phyloP scores from a whole-genome alignment of 768 basidiomycete genomes.

The Pholiota conissans region DNA sequence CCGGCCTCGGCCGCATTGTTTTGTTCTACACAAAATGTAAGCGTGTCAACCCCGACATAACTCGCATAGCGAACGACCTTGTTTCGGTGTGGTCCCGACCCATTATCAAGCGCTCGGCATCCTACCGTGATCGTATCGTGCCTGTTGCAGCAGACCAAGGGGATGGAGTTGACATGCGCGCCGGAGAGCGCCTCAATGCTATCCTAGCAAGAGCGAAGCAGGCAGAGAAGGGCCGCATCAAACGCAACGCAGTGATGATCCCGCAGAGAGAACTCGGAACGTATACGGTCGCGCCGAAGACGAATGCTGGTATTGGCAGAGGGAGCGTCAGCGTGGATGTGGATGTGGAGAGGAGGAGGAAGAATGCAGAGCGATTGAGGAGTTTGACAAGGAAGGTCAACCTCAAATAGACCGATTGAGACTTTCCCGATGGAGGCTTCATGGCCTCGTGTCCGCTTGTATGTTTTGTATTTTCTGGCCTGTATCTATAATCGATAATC shows the following conservation, averaged over 20 bases:
- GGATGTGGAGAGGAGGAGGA: slow-evolving; percentile 72
- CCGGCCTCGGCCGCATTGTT: slow-evolving; percentile 83
- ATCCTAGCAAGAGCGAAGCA: slow-evolving; percentile 70
- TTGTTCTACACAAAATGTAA: slow-evolving; percentile 97
- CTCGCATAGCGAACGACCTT: slow-evolving; percentile 81
- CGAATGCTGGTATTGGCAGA: slow-evolving; percentile 51
- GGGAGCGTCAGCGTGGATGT: slow-evolving; percentile 62
- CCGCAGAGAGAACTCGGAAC: slow-evolving; percentile 74
- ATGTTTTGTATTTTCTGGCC: neutral
- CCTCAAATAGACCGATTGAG: slow-evolving; percentile 19
- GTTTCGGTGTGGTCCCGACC: slow-evolving; percentile 87
- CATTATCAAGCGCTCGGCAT: slow-evolving; percentile 86
- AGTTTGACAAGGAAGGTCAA: slow-evolving; percentile 55
- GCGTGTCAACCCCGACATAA: slow-evolving; percentile 79
- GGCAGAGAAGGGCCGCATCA: slow-evolving; percentile 65
- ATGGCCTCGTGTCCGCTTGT: neutral
- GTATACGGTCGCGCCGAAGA: slow-evolving; percentile 78
- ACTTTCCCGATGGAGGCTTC: too few species aligned
- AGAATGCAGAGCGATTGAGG: slow-evolving; percentile 73
- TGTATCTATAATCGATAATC: neutral
- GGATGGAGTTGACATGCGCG: slow-evolving; percentile 33
- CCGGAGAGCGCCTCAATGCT: slow-evolving; percentile 60
- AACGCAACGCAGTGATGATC: slow-evolving; percentile 82
- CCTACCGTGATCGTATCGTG: slow-evolving; percentile 73
- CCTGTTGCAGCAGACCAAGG: slow-evolving; percentile 51